phyloP scores from a whole-genome alignment of 768 basidiomycete species.

The Clavaria fumosa region DNA sequence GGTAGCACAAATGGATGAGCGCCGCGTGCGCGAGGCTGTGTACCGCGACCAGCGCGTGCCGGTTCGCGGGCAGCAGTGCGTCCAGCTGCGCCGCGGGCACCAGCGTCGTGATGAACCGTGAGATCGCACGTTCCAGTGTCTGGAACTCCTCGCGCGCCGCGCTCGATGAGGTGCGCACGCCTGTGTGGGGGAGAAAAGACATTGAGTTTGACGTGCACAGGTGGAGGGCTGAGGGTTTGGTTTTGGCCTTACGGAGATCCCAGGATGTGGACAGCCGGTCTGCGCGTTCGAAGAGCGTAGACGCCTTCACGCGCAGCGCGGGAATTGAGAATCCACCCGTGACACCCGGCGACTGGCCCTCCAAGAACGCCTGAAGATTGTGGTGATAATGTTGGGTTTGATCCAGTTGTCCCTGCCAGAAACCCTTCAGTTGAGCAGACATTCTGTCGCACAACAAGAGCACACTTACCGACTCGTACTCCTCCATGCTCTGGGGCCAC shows the following conservation, averaged over 20 bases:
- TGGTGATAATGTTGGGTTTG: conserved; percentile 34
- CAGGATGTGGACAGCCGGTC: conserved; percentile 43
- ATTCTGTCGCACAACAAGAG: conserved; percentile 3
- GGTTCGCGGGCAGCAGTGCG: conserved; percentile 38
- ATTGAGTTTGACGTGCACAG: conserved; percentile 19
- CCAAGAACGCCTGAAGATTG: conserved; percentile 49
- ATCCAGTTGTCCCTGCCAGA: conserved; percentile 41
- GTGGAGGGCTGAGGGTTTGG: neutral
- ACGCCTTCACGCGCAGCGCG: conserved; percentile 59
- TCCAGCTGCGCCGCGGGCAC: conserved; percentile 52
- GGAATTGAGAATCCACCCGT: conserved; percentile 44
- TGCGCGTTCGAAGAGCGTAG: conserved; percentile 59
- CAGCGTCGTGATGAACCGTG: conserved; percentile 46
- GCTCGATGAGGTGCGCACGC: too few species aligned
- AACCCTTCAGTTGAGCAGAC: conserved; percentile 5
- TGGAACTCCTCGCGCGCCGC: conserved; percentile 43
- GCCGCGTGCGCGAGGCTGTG: conserved; percentile 57
- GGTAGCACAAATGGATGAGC: conserved; percentile 47
- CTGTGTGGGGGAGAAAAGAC: too few species aligned
- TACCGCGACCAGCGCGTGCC: conserved; percentile 38
- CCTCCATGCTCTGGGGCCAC: conserved; percentile 61
- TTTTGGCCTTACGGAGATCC: conserved; percentile 33
- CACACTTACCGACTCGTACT: conserved; percentile 54
- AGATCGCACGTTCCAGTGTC: conserved; percentile 46
- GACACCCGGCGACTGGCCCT: conserved; percentile 31